Conservation (phyloP, 2,329 filamentous ascomycete genomes). For the Xylariales sp. region DNA sequence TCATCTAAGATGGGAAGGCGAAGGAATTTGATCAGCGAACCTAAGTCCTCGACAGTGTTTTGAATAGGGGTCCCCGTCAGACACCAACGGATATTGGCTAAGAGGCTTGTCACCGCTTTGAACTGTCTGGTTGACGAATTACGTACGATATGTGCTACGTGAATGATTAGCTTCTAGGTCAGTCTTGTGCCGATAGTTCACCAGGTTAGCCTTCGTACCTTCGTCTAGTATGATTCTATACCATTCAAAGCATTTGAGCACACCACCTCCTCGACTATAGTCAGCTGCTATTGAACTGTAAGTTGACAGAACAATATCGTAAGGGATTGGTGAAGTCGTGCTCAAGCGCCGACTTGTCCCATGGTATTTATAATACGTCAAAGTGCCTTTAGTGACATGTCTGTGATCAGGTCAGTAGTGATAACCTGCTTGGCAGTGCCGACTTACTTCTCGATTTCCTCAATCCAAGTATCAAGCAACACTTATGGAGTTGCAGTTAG, state of each 20-base stretch:
- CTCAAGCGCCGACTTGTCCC: not conserved
- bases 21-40: too few species aligned
- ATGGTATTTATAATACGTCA: conserved; percentile 5
- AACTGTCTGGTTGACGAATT: not conserved
- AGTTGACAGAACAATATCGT: conserved; percentile 5
- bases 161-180: not conserved
- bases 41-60: too few species aligned
- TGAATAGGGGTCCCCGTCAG: too few species aligned
- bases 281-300: conserved; percentile 1
- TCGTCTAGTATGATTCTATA: conserved; percentile 5
- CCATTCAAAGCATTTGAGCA: not conserved
- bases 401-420: not conserved
- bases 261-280: not conserved
- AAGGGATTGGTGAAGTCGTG: too few species aligned
- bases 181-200: too few species aligned
- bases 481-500: not conserved
- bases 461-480: conserved; percentile 4
- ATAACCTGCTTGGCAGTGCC: fast-evolving
- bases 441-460: conserved; percentile 1
- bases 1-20: too few species aligned
- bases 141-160: too few species aligned
- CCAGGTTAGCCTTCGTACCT: not conserved
- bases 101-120: too few species aligned
- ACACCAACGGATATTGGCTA: too few species aligned
- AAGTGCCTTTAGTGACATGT: not conserved